Evolutionary conservation across 352 stramenopile species (phyloP), one percentile per base, ranked within the genome.

Genomic region (Globisporangium sylvaticum): DNA sequence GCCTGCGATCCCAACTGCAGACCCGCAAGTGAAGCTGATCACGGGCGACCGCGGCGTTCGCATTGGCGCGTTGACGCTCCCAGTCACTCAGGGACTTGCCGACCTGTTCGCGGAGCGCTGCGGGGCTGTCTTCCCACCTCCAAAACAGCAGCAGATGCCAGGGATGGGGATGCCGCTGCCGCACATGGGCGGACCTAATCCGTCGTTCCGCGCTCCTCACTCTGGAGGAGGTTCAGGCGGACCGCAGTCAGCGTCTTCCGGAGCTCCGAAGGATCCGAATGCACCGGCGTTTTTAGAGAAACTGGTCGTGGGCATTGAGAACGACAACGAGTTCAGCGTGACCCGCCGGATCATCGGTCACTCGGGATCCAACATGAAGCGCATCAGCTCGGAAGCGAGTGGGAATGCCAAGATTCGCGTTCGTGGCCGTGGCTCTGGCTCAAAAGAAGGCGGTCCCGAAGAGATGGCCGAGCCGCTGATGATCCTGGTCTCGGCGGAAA

Each of bases 321-420:
- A 90, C 15, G 88, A 96, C 55, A 89, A 69, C 59, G 88, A 95
- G 31, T 96, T 96, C 71, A 81, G 83, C 10, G 87, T 94, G 37
- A 94, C 87, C 24, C 85, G 87, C 1, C 84, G 87, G 31, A 92
- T 96, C 61, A 94, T 96, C 58, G 88, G 88, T 5, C 87, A 83
- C 20, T 78, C 74, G 0, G 88, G 87, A 5, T 87, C 84, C 4
- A 83, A 96, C 61, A 92, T 96, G 83, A 95, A 96, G 69, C 88
- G 88, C 18, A 96, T 96, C 65, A 94, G 84, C 52, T 69, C 88
- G 18, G 88, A 96, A 50, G 83, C 88, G 1, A 79, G 87, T 27
- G 87, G 87, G 0, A 88, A 88, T 54, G 87, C 88, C 44, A 95
- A 94, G 66, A 88, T 96, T 59, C 88, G 88, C 53, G 81, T 96